Evolutionary conservation across 768 basidiomycete genomes (phyloP), one percentile per base, ranked within the genome.

Genomic region (Harrya chromipes): DNA sequence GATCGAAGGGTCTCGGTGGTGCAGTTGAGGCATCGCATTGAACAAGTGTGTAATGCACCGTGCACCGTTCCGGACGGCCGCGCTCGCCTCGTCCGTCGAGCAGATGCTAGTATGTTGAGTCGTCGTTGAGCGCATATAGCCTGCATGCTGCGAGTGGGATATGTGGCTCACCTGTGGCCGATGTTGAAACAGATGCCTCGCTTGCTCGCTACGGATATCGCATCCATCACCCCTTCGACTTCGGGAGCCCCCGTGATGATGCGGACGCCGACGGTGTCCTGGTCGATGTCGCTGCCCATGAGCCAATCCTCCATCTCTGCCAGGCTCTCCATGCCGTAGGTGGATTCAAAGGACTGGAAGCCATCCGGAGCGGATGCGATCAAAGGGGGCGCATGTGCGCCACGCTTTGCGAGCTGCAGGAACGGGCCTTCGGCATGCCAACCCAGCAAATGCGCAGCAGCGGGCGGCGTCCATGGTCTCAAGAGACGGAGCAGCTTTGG

Each of bases 401-500:
- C 93, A 38, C 87, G 83, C 65, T 92, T 92, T n/a, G 77, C 76
- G 35, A 81, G 70, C 47, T 90, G 84, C 37, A 94, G 76, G 72
- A 94, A 94, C 0, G 93, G 92, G 0, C 93, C 93, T 68, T 95
- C 93, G 23, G 80, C 88, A 56, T 95, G 93, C 85, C 88, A 94
- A 23, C 93, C 93, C 12, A 94, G 78, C 4, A 92, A 66, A 29
- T 80, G 84, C 0, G 92, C 90, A 10, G 85, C 85, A 10, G 57
- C 72, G 0, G 80, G 72, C 13, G 81, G 77, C 13, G 82, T 79
- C 60, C 81, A 82, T 1, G 90, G 89, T 31, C 77, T 78, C 23
- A 93, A 75, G 16, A 90, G 75, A 48, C 73, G 71, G 1, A 92
- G 72, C 24, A 92, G 62, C 54, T 83, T 83, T 2, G 86, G 84